Base-by-base conservation (phyloP, 805 yeast species). In the Candida jianshihensis region DNA sequence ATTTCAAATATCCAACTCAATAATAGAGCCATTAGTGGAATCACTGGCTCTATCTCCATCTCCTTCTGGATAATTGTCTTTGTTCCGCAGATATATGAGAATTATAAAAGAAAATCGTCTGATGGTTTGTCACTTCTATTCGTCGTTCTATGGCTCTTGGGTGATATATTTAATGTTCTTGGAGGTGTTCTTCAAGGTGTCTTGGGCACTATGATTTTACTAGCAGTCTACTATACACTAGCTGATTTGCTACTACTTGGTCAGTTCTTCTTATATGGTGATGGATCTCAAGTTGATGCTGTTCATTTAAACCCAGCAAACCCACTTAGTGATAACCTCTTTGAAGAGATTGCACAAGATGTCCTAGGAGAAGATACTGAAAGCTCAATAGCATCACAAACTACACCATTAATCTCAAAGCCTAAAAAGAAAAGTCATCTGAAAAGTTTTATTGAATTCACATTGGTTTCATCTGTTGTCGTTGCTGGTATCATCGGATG, bases 21-120 rank as follows among this genome's bases (percentile, higher is more conserved):
- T 33, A 48, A 36, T 35, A 38, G 39, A 24, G 58, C 58, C 24
- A 43, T 53, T 31, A 49, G 54, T 28, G 57, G 58, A 4, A 51
- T 53, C 21, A 47, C 52, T n/a, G 58, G 58, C 3, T 86, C 95
- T 11, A 87, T 92, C 25, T 90, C 97, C 15, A 75, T 90, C 32
- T 95, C 97, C 13, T 92, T 97, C 58, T 90, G 98, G 98, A 81
- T 92, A 41, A 89, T 92, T 33, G 98, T 90, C 14, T 90, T 92
- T 67, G 94, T 95, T 26, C 97, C 97, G 10, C 97, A 90, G 56
- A 82, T 92, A 31, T 89, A 87, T 59, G 97, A 92, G 55, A 90
- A 89, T 57, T 88, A 85, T 53, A 70, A 71, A 42, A 66, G 97
- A 53, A 80, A 85, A 57, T 78, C 88, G 25, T 78, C 95, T 6